Base-by-base conservation (phyloP, 257 asterid species). In the Primulina tabacum region DNA sequence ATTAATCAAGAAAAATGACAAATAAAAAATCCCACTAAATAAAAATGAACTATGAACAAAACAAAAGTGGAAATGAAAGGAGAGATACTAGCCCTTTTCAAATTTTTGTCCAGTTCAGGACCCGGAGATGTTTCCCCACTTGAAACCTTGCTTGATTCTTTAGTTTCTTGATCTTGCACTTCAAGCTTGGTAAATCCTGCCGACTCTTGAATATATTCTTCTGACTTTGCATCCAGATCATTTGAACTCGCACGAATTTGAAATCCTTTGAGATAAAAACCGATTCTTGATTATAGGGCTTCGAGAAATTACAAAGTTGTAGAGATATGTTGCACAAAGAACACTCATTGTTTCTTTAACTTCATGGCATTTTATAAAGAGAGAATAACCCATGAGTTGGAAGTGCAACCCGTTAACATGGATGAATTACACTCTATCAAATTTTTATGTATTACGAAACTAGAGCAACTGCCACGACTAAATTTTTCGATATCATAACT, bases 51-150 rank as follows among this genome's bases (percentile, higher is more conserved):
- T 38, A 4, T 61, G 2, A 50, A 58, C 34, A 35, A 29, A 63
- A 11, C 55, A 71, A 12, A 21, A 53, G 1, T 14, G 11, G 30
- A 57, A 60, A 30, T 14, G 28, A 50, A 74, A 0, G 26, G 10
- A 65, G 26, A 63, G 34, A 10, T 0, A 55, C 72, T 68, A 8
- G 78, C 98, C 96, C 85, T 92, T 80, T 89, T 89, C 38, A 89
- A 85, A 79, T 86, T 96, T 71, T 92, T 88, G 40, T 88, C 96
- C 52, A 92, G 77, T 20, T 79, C 67, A 56, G 77, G 73, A 55
- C 69, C 20, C 14, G 76, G 14, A 2, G 85, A 34, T 5, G 83
- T 2, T 0, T 76, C 33, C 78, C 77, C 81, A 4, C 72, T 58
- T 24, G 86, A 81, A 79, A 65, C 73, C 60, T 72, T 79, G 71